A percentile compares a stretch with the other conserved stretches of the same genome.
Conservation (phyloP, 176 grass and related monocot species). For the Juncus effusus region DNA sequence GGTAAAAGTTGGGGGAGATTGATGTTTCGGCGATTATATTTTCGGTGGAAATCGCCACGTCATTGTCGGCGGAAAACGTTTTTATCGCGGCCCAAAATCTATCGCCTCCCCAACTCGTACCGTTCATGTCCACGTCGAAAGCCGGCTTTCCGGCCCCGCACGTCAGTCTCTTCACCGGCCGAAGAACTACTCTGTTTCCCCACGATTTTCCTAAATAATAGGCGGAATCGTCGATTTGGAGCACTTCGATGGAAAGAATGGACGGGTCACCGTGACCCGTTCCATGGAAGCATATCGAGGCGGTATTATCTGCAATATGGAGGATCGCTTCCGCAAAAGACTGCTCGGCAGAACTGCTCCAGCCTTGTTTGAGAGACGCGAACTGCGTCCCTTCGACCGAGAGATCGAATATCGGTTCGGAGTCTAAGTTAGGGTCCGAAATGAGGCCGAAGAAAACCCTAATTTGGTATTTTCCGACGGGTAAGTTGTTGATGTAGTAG, state of each 20-base stretch:
- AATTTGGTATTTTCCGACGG: constrained; percentile 72
- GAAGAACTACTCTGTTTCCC: constrained; percentile 54
- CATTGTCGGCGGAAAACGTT: constrained; percentile 62
- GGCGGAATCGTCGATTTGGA: constrained; percentile 80
- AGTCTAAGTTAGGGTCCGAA: constrained; percentile 65
- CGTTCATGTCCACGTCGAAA: constrained; percentile 88
- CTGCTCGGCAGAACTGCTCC: constrained; percentile 78
- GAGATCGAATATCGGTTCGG: constrained; percentile 82
- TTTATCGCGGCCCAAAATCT: constrained; percentile 77
- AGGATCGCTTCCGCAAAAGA: constrained; percentile 79
- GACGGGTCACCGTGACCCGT: constrained; percentile 97
- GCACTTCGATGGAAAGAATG: constrained; percentile 88
- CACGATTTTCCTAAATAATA: constrained; percentile 59
- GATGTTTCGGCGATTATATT: constrained; percentile 80
- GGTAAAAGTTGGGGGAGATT: constrained; percentile 76
- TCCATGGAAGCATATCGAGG: constrained; percentile 88
- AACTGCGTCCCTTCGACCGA: constrained; percentile 90
- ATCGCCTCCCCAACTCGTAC: constrained; percentile 71
- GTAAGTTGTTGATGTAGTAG: constrained; percentile 71
- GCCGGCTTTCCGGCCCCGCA: constrained; percentile 80
- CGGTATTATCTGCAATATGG: constrained; percentile 53
- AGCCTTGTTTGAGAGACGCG: constrained; percentile 72
- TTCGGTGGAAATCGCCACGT: constrained; percentile 68
- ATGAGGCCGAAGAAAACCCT: constrained; percentile 85
- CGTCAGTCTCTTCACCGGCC: constrained; percentile 76